Evolutionary conservation across 345 rosid genomes (phyloP), one percentile per base, ranked within the genome.

Genomic region (Bruguiera parviflora): DNA sequence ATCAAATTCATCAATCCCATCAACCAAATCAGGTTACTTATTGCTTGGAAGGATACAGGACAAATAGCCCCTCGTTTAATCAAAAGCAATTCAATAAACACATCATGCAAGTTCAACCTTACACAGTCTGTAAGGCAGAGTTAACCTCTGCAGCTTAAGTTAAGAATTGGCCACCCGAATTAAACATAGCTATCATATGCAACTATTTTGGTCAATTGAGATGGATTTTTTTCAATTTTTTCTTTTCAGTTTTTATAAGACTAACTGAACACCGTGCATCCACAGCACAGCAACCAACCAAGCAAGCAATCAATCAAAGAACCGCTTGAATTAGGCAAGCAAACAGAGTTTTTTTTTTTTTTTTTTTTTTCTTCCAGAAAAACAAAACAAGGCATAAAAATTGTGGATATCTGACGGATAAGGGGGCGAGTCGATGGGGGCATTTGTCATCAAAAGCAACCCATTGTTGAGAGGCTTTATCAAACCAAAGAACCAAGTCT

Each of bases 401-500:
- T 35, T 35, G 6, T 67, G 74, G 74, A 73, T 71, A 71, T 71
- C 76, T 79, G 80, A 95, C 99, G 43, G 99, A 90, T 68, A 95
- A 59, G 9, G 99, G 97, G 79, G 99, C 99, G 5, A 91, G 97
- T 16, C 99, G 84, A 67, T 91, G 99, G 28, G 97, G 97, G 72
- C 99, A 92, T 37, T 87, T 86, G 35, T 95, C 99, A 80, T 95
- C 99, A 59, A 95, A 87, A 61, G 93, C 96, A 59, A 88, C 87
- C 99, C 99, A 95, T 70, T 85, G 83, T 58, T 80, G 84, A 31
- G 66, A 75, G 20, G 78, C 78, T 53, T 68, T 70, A 65, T 95
- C 99, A 61, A 87, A 89, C 99, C 97, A 95, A 61, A 95, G 83
- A 68, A 90, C 99, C n/a, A 89, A 83, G 73, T 95, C 96, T 52